These are phyloP conservation scores for Malassezia nana DNA, from an alignment of 1,284 basidiomycete genomes.

Conservation along the genomic window DNA sequence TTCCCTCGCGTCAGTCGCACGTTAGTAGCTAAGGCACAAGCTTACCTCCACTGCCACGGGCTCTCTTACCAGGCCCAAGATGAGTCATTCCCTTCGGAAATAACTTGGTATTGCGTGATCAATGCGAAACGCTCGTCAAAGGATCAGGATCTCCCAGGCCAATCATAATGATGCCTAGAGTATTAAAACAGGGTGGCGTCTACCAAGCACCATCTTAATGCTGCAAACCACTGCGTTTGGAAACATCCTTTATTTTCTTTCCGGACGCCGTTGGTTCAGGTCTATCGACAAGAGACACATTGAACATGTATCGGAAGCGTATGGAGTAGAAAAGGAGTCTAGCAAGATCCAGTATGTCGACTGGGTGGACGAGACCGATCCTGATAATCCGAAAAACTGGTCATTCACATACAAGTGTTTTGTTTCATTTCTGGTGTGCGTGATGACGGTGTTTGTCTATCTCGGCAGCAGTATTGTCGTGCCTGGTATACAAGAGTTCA, in stretches of 20 bases:
- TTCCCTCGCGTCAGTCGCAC: too few relatives aligned
- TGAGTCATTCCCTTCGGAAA: too few relatives aligned
- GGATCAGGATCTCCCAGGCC: too few relatives aligned
- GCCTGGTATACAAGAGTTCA: slow-evolving; percentile 53
- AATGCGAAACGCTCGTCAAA: too few relatives aligned
- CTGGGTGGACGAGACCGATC: slow-evolving; percentile 45
- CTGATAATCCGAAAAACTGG: slow-evolving; percentile 47
- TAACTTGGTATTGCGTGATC: too few relatives aligned
- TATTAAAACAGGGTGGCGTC: too few relatives aligned
- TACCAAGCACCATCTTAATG: neutral
- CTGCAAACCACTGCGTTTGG: neutral
- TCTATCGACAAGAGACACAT: neutral
- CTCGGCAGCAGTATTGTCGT: neutral
- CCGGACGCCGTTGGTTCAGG: neutral
- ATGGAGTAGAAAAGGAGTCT: neutral
- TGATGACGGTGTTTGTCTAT: slow-evolving; percentile 53
- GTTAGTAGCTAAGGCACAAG: too few relatives aligned
- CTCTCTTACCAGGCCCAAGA: too few relatives aligned
- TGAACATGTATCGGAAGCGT: neutral
- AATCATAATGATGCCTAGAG: too few relatives aligned
- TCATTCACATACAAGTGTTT: slow-evolving; percentile 31
- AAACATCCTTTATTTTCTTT: neutral
- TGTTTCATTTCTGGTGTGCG: slow-evolving; percentile 35
- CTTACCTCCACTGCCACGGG: too few relatives aligned
- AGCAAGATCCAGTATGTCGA: slow-evolving; percentile 40